phyloP scores from a whole-genome alignment of 805 yeast species.

The Candida pseudoglaebosa region DNA sequence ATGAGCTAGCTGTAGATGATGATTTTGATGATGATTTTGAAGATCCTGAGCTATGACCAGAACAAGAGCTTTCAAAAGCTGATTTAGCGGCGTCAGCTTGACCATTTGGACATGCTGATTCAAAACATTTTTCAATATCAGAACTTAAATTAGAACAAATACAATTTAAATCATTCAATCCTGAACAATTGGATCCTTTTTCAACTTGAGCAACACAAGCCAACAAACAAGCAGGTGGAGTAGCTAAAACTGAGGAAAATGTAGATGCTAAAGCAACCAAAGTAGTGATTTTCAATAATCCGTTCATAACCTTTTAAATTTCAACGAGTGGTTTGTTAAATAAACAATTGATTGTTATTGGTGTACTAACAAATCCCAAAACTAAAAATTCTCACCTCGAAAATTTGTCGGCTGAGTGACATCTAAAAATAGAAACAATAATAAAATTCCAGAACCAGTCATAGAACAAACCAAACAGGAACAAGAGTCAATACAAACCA shows the following conservation, averaged over 20 bases:
- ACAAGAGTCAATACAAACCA: not conserved
- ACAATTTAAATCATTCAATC: constrained; percentile 64
- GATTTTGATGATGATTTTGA: constrained; percentile 22
- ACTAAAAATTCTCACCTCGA: too few species aligned
- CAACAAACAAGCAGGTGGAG: constrained; percentile 89
- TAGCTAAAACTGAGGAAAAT: constrained; percentile 49
- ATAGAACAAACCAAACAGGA: not conserved
- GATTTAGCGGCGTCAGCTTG: constrained; percentile 53
- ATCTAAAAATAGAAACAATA: constrained; percentile 4
- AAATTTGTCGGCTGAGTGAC: constrained; percentile 4
- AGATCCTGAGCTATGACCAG: constrained; percentile 28
- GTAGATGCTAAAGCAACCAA: constrained; percentile 35
- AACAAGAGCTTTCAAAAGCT: constrained; percentile 54
- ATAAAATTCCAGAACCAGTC: too few species aligned
- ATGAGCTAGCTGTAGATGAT: constrained; percentile 21
- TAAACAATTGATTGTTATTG: too few species aligned
- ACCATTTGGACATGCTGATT: constrained; percentile 64
- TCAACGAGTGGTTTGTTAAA: not conserved
- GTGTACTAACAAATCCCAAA: too few species aligned
- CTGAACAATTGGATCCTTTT: constrained; percentile 51
- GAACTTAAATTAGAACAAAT: constrained; percentile 56
- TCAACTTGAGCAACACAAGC: constrained; percentile 80
- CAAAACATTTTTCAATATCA: constrained; percentile 59
- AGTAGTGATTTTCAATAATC: constrained; percentile 17
- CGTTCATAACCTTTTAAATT: not conserved